Percentiles rank a stretch among this genome's conserved stretches.
phyloP scores from a whole-genome alignment of 2,329 filamentous ascomycete genomes.

The Monosporascus sp. region DNA sequence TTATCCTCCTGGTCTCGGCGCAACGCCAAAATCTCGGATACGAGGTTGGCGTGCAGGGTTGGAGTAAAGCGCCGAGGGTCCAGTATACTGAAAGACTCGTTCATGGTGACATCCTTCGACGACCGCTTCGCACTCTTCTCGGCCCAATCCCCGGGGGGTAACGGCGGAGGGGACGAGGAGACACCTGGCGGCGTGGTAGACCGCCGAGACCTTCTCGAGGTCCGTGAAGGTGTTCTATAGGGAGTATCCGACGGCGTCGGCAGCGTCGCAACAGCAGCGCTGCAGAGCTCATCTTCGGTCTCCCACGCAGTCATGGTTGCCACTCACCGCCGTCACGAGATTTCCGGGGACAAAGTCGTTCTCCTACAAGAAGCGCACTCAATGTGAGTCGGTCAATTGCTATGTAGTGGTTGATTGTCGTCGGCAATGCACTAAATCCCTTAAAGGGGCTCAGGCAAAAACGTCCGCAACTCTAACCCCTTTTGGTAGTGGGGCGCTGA shows the following conservation, averaged over 20 bases:
- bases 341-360: constrained; percentile 10
- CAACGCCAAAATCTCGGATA: constrained; percentile 86
- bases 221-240: constrained; percentile 66
- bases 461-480: constrained; percentile 10
- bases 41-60: constrained; percentile 87
- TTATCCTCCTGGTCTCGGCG: constrained; percentile 90
- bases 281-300: constrained; percentile 57
- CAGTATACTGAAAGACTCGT: constrained; percentile 68
- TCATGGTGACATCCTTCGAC: constrained; percentile 53
- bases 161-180: constrained; percentile 54
- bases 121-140: constrained; percentile 45
- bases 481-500: constrained; percentile 12
- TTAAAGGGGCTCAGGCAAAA: constrained; percentile 14
- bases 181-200: constrained; percentile 59
- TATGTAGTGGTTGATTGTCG: constrained; percentile 7
- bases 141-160: constrained; percentile 36
- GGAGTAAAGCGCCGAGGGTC: constrained; percentile 93
- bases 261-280: constrained; percentile 52
- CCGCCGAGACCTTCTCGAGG: constrained; percentile 55
- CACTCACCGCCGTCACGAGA: constrained; percentile 6
- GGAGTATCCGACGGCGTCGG: constrained; percentile 69
- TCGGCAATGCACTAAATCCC: constrained; percentile 10
- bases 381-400: constrained; percentile 3
- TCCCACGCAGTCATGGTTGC: constrained; percentile 52
- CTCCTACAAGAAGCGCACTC: neutral